Evolutionary conservation across 2,329 filamentous ascomycete genomes (phyloP).

Genomic region (Penicillium thymicola): DNA sequence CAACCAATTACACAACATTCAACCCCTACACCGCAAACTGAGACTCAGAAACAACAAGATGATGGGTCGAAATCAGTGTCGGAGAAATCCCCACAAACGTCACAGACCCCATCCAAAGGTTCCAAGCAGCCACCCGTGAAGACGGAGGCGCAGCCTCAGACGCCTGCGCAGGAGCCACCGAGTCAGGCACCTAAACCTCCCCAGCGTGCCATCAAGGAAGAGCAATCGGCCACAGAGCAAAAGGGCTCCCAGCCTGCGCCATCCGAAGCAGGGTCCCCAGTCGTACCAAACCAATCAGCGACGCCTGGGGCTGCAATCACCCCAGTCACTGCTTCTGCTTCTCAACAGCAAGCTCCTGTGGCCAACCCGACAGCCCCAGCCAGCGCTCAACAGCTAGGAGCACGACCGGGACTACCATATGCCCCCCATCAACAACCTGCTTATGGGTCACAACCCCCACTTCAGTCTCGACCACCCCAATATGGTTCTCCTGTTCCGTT

Average conservation of each 20-base stretch:
- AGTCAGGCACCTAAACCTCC: slow-evolving; percentile 9
- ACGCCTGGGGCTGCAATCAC: slow-evolving; percentile 5
- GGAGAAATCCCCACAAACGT: slow-evolving; percentile 9
- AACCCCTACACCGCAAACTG: slow-evolving; percentile 15
- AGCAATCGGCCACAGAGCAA: slow-evolving; percentile 18
- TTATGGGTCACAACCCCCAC: slow-evolving; percentile 31
- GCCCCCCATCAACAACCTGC: slow-evolving; percentile 32
- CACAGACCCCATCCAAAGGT: slow-evolving; percentile 13
- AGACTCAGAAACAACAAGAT: slow-evolving; percentile 30
- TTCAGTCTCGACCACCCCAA: slow-evolving; percentile 37
- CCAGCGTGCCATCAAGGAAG: slow-evolving; percentile 28
- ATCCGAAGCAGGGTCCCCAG: slow-evolving; percentile 4
- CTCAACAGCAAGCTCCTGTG: slow-evolving; percentile 24
- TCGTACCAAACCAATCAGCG: slow-evolving; percentile 13
- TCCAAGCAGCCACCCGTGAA: slow-evolving; percentile 9
- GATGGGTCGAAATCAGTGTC: slow-evolving; percentile 15
- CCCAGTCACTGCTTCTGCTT: slow-evolving; percentile 10
- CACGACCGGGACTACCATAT: slow-evolving; percentile 29
- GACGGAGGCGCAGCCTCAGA: slow-evolving; percentile 9
- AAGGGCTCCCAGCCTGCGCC: slow-evolving; percentile 10
- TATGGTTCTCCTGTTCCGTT: slow-evolving; percentile 29
- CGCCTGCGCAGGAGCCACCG: slow-evolving; percentile 1
- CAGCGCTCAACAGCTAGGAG: slow-evolving; percentile 20
- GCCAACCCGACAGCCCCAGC: slow-evolving; percentile 22
- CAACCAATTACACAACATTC: slow-evolving; percentile 10